Percentiles rank a stretch among this genome's conserved stretches.
Evolutionary conservation across 2,329 filamentous ascomycete species (phyloP).

Genomic region (Coniochaeta ligniaria): DNA sequence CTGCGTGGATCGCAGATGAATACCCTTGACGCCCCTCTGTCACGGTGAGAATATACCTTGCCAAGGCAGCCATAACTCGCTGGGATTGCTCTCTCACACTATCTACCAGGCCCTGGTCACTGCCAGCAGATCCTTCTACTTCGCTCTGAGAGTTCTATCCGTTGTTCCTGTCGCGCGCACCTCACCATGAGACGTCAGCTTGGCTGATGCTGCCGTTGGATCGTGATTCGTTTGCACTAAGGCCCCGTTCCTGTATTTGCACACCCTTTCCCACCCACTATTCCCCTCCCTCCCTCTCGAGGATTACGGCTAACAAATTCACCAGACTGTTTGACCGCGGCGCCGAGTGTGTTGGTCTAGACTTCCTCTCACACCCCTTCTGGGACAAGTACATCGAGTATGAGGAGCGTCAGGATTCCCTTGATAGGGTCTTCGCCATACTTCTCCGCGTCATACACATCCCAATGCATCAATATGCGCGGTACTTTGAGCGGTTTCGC

Average conservation of each 20-base stretch:
- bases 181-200: conserved; percentile 21
- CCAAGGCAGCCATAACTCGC: conserved; percentile 41
- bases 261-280: conserved; percentile 35
- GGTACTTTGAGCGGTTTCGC: conserved; percentile 89
- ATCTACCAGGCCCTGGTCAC: conserved; percentile 55
- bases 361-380: conserved; percentile 91
- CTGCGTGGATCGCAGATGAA: conserved; percentile 17
- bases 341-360: conserved; percentile 75
- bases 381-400: conserved; percentile 99
- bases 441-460: conserved; percentile 78
- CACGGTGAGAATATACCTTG: conserved; percentile 63
- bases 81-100: conserved; percentile 57
- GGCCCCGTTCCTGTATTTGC: conserved; percentile 55
- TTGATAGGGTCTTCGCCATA: conserved; percentile 79
- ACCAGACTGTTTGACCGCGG: conserved; percentile 86
- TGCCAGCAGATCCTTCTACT: conserved; percentile 24
- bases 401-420: conserved; percentile 80
- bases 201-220: conserved; percentile 38
- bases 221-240: conserved; percentile 44
- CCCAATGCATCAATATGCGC: conserved; percentile 90
- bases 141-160: conserved; percentile 24
- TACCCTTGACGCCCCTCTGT: conserved; percentile 19
- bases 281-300: conserved; percentile 14
- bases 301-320: conserved; percentile 20
- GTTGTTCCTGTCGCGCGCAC: conserved; percentile 20